These are phyloP conservation scores for Saccharomycopsis babjevae DNA, from an alignment of 805 yeast species.

Conservation along the genomic window DNA sequence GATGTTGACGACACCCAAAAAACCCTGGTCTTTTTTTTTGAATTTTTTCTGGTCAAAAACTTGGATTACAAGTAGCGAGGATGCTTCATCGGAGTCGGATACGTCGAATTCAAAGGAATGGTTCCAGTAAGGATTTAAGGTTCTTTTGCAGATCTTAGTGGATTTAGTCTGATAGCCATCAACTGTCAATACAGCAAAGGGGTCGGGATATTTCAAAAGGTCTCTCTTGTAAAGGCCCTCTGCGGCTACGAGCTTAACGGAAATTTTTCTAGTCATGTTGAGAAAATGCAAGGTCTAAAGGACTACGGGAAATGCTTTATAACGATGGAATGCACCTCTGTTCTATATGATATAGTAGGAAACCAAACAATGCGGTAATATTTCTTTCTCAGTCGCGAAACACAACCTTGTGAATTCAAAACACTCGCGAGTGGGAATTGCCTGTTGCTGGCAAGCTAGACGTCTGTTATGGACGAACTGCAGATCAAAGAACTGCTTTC, in stretches of 20 bases:
- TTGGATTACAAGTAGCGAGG: slow-evolving; percentile 81
- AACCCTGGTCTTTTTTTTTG: slow-evolving; percentile 97
- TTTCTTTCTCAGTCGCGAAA: too few relatives aligned
- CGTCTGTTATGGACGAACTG: too few relatives aligned
- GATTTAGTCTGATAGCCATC: slow-evolving; percentile 96
- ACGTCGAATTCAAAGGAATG: slow-evolving; percentile 76
- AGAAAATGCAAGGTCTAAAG: too few relatives aligned
- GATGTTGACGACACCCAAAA: slow-evolving; percentile 89
- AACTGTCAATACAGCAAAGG: slow-evolving; percentile 94
- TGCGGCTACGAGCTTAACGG: slow-evolving; percentile 80
- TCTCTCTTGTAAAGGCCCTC: slow-evolving; percentile 93
- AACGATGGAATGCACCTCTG: too few relatives aligned
- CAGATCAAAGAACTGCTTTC: too few relatives aligned
- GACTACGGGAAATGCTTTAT: too few relatives aligned
- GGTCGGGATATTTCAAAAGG: slow-evolving; percentile 92
- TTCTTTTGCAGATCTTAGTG: slow-evolving; percentile 86
- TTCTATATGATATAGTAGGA: too few relatives aligned
- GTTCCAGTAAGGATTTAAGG: slow-evolving; percentile 97
- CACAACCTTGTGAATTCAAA: too few relatives aligned
- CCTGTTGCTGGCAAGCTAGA: too few relatives aligned
- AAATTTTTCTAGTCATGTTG: neutral
- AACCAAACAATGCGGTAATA: too few relatives aligned
- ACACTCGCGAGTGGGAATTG: too few relatives aligned
- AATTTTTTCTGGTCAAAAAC: slow-evolving; percentile 96
- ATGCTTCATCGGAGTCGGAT: slow-evolving; percentile 35